These are phyloP conservation scores for Flaveria brownii DNA, from an alignment of 129 eudicot species.

Conservation along the genomic window DNA sequence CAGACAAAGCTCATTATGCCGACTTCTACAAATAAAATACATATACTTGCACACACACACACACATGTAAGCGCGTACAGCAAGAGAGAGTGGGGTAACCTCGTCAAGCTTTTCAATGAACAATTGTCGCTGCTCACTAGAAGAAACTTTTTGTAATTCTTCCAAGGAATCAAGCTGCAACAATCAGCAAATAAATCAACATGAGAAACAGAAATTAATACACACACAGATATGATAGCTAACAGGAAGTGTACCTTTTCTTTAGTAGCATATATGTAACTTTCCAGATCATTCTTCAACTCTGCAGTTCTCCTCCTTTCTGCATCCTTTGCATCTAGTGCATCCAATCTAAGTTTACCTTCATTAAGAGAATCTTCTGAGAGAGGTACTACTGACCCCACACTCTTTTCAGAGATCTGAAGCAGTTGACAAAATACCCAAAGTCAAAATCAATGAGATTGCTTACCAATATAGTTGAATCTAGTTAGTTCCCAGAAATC, in stretches of 20 bases:
- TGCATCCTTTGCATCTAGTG: constrained; percentile 82
- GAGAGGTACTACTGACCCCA: constrained; percentile 65
- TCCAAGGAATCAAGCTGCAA: constrained; percentile 75
- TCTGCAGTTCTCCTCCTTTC: constrained; percentile 95
- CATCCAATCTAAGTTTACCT: constrained; percentile 62
- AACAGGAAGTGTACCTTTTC: constrained; percentile 59
- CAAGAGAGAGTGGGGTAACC: constrained; percentile 48
- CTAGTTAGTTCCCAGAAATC: constrained; percentile 3
- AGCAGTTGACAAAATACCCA: constrained; percentile 20
- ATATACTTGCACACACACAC: not conserved
- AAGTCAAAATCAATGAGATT: constrained; percentile 21
- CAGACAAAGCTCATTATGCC: not conserved
- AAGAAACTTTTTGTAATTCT: constrained; percentile 65
- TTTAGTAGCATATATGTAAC: constrained; percentile 83
- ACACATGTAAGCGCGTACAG: not conserved
- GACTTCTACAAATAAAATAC: constrained; percentile 8
- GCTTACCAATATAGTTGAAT: not conserved
- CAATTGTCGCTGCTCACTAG: constrained; percentile 72
- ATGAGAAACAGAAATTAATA: constrained; percentile 24
- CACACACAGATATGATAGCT: constrained; percentile 1
- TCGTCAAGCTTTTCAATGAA: constrained; percentile 84
- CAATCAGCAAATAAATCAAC: constrained; percentile 12
- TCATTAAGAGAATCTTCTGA: constrained; percentile 70
- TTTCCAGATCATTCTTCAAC: constrained; percentile 87
- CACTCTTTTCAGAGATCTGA: constrained; percentile 76